phyloP scores from a whole-genome alignment of 2,329 filamentous ascomycete species.

The Aureobasidium namibiae region DNA sequence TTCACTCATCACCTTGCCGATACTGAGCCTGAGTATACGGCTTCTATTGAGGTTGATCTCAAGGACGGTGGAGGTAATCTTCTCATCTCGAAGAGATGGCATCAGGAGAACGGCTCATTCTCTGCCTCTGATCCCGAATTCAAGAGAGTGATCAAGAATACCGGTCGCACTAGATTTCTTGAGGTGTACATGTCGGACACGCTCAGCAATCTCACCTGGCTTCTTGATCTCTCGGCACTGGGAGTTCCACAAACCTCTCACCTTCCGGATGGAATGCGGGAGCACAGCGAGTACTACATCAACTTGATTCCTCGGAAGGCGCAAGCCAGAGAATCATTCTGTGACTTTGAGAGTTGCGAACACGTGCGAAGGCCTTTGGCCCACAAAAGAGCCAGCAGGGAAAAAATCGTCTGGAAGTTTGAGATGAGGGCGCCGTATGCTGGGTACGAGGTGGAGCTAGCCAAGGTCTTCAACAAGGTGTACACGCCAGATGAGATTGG shows the following conservation, averaged over 20 bases:
- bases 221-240: constrained; percentile 22
- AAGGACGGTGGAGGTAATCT: constrained; percentile 17
- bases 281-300: neutral
- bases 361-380: neutral
- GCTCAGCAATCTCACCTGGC: constrained; percentile 24
- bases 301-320: neutral
- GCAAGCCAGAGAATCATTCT: neutral
- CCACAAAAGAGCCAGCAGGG: neutral
- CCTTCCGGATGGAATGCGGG: neutral
- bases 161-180: constrained; percentile 16
- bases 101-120: neutral
- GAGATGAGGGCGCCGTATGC: constrained; percentile 1
- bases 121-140: neutral
- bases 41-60: constrained; percentile 22
- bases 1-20: constrained; percentile 18
- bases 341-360: neutral
- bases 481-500: neutral
- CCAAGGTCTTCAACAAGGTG: neutral
- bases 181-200: constrained; percentile 19
- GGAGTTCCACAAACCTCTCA: neutral
- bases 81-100: constrained; percentile 22
- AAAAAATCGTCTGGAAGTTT: constrained; percentile 13
- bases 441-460: constrained; percentile 11
- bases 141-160: neutral
- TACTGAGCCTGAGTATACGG: constrained; percentile 23